phyloP scores from a whole-genome alignment of 2,329 filamentous ascomycete genomes.

The Pseudopithomyces maydicus region DNA sequence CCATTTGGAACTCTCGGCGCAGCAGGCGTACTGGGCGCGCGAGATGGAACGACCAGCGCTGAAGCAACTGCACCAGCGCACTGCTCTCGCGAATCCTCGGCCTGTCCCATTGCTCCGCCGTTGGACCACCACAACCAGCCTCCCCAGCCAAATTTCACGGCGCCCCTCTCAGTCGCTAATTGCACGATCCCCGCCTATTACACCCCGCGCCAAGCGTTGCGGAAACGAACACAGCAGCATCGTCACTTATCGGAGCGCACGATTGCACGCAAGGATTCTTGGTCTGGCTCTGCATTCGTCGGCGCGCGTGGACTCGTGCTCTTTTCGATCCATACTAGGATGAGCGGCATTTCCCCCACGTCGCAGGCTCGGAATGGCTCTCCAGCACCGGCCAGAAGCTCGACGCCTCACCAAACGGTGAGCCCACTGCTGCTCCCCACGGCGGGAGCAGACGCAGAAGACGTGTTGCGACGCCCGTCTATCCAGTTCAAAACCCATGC shows the following conservation, averaged over 20 bases:
- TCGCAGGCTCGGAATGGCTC: conserved; percentile 33
- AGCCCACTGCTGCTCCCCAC: conserved; percentile 34
- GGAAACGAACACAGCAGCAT: conserved; percentile 7
- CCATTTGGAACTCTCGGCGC: conserved; percentile 4
- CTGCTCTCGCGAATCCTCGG: background rate
- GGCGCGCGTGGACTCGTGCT: conserved; percentile 26
- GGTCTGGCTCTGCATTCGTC: conserved; percentile 21
- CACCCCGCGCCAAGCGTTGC: conserved; percentile 6
- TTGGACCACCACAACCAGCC: background rate
- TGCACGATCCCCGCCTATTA: background rate
- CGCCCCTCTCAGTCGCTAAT: conserved; percentile 1
- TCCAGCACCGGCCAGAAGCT: conserved; percentile 20
- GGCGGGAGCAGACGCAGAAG: conserved; percentile 23
- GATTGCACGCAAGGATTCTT: conserved; percentile 7
- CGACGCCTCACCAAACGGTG: conserved; percentile 25
- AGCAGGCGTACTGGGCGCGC: conserved; percentile 4
- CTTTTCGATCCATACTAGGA: conserved; percentile 22
- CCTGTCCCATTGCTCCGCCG: background rate
- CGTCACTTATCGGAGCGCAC: conserved; percentile 7
- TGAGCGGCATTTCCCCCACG: conserved; percentile 42
- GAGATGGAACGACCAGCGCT: background rate
- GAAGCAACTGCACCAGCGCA: background rate
- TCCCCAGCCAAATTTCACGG: background rate
- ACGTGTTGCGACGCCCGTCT: conserved; percentile 40
- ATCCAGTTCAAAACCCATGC: conserved; percentile 45